Evolutionary conservation across 108 stramenopile genomes (phyloP).

Genomic region (Cyclostephanos tholiformis): DNA sequence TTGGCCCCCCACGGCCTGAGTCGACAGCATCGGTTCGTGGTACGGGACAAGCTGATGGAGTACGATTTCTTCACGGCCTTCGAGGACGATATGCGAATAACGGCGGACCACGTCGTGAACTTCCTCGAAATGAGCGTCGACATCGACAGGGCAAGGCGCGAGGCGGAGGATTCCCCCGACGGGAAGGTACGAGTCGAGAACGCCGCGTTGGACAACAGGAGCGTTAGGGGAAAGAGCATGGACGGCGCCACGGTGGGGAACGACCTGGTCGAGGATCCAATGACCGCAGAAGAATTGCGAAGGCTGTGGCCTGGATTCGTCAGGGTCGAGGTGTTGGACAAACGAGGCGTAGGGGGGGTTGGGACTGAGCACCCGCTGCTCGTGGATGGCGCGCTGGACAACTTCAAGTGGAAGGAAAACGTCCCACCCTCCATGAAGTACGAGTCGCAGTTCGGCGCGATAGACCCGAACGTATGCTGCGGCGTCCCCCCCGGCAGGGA

Average conservation of each 20-base stretch:
- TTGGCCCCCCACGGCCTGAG: conserved; percentile 64
- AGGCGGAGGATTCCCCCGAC: conserved; percentile 50
- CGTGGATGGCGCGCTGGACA: conserved; percentile 33
- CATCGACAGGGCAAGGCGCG: conserved; percentile 51
- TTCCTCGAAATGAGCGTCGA: conserved; percentile 61
- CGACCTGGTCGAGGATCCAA: conserved; percentile 45
- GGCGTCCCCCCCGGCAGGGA: conserved; percentile 47
- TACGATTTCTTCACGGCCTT: conserved; percentile 79
- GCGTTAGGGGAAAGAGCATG: conserved; percentile 29
- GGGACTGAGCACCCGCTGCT: conserved; percentile 39
- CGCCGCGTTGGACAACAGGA: conserved; percentile 29
- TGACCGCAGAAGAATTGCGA: conserved; percentile 62
- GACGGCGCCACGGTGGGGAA: conserved; percentile 52
- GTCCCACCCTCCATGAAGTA: conserved; percentile 19
- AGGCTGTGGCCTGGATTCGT: conserved; percentile 75
- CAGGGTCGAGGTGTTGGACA: conserved; percentile 68
- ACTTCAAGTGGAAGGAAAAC: conserved; percentile 34
- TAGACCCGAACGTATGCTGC: conserved; percentile 74
- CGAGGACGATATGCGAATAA: conserved; percentile 81
- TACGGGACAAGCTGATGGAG: conserved; percentile 70
- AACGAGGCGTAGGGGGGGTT: neutral
- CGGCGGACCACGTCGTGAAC: conserved; percentile 70
- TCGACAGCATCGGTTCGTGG: conserved; percentile 82
- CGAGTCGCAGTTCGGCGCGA: conserved; percentile 27
- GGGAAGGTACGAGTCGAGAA: conserved; percentile 36